Conservation (phyloP, 352 stramenopile genomes). For the Phytophthora megakarya region DNA sequence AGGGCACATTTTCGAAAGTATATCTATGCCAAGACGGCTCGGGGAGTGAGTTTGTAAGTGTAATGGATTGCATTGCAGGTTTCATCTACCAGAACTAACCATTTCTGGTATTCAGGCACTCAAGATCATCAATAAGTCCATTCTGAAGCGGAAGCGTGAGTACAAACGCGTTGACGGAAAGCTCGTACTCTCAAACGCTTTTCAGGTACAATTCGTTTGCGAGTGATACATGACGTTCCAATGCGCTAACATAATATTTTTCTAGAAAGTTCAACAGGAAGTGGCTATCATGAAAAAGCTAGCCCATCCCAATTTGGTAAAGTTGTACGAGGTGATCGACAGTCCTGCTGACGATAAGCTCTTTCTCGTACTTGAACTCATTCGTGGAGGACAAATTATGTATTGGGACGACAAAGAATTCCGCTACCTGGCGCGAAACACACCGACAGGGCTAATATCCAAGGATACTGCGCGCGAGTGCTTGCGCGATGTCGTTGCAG, state of each 20-base stretch:
- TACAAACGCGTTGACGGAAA: conserved; percentile 81
- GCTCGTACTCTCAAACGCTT: conserved; percentile 78
- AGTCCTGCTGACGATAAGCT: conserved; percentile 77
- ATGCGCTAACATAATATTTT: not conserved
- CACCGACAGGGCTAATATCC: conserved; percentile 32
- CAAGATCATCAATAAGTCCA: conserved; percentile 88
- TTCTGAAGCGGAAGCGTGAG: conserved; percentile 84
- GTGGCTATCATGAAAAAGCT: conserved; percentile 89
- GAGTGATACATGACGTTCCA: not conserved
- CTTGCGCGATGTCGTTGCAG: conserved; percentile 75
- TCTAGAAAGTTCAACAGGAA: conserved; percentile 79
- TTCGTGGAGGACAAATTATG: conserved; percentile 84
- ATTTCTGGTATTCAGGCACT: conserved; percentile 50
- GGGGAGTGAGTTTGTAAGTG: conserved; percentile 60
- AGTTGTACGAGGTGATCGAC: conserved; percentile 83
- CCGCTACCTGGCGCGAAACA: conserved; percentile 49
- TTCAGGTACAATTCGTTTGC: conserved; percentile 34
- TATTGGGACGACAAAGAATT: conserved; percentile 80
- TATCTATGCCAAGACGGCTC: conserved; percentile 62
- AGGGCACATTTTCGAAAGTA: conserved; percentile 83
- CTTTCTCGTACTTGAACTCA: conserved; percentile 83
- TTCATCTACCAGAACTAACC: not conserved
- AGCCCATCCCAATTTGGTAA: conserved; percentile 66
- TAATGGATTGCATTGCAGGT: not conserved
- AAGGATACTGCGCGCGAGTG: conserved; percentile 59